phyloP scores from a whole-genome alignment of 2,329 filamentous ascomycete genomes.

The Xylaria sp. region DNA sequence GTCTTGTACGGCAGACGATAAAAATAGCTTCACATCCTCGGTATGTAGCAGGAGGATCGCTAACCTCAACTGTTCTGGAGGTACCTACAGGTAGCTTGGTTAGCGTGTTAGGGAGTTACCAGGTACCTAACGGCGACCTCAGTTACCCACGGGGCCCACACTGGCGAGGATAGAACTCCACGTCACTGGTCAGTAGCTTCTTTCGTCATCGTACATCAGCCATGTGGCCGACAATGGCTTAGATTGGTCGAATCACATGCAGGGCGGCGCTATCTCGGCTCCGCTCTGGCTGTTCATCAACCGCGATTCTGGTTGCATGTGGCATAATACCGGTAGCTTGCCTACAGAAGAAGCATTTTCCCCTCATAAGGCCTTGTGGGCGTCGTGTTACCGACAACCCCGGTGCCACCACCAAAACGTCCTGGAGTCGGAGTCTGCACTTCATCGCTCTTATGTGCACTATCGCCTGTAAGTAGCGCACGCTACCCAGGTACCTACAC shows the following conservation, averaged over 20 bases:
- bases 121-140: too few relatives aligned
- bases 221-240: constrained; percentile 15
- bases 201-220: constrained; percentile 20
- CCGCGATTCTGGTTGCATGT: not conserved
- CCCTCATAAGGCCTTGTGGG: not conserved
- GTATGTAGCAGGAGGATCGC: not conserved
- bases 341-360: too few relatives aligned
- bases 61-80: not conserved
- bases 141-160: not conserved
- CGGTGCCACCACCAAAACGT: not conserved
- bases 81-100: too few relatives aligned
- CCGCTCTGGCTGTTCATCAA: constrained; percentile 10
- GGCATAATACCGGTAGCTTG: too few relatives aligned
- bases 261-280: constrained; percentile 31
- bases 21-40: not conserved
- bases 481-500: not conserved
- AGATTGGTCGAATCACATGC: constrained; percentile 21
- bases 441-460: too few relatives aligned
- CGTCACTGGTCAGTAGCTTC: not conserved
- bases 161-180: not conserved
- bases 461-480: too few relatives aligned
- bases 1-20: not conserved
- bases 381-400: not conserved
- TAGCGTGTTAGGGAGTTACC: too few relatives aligned
- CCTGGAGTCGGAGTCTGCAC: not conserved